Evolutionary conservation across 805 yeast genomes (phyloP).

Genomic region (Kluyveromyces nonfermentans): DNA sequence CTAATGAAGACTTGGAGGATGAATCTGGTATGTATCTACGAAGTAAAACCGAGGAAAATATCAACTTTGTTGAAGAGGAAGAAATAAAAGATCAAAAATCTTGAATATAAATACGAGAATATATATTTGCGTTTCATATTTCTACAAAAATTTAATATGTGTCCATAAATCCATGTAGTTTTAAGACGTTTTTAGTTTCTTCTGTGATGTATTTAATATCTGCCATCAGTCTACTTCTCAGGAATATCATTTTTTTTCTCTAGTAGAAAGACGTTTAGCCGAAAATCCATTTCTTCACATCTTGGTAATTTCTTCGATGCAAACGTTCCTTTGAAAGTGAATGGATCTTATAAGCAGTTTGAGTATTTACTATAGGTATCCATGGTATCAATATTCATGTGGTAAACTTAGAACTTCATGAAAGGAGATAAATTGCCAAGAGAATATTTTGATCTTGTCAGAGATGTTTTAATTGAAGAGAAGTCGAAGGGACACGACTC

Average conservation of each 20-base stretch:
- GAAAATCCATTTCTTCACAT: neutral
- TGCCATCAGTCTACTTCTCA: too few relatives aligned
- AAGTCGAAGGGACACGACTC: conserved; percentile 9
- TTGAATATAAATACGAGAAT: neutral
- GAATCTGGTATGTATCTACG: neutral
- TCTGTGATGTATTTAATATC: too few relatives aligned
- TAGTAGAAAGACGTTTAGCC: too few relatives aligned
- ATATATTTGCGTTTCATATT: neutral
- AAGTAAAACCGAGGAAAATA: neutral
- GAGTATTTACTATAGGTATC: too few relatives aligned
- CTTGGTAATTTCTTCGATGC: neutral
- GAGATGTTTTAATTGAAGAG: conserved; percentile 23
- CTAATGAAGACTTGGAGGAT: neutral
- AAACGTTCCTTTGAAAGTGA: neutral
- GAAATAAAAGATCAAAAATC: neutral
- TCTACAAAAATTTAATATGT: too few relatives aligned
- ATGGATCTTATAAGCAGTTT: too few relatives aligned
- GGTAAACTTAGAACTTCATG: too few relatives aligned
- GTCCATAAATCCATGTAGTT: too few relatives aligned
- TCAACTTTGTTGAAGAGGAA: neutral
- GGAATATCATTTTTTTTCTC: too few relatives aligned
- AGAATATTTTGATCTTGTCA: conserved; percentile 25
- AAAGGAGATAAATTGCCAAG: conserved; percentile 17
- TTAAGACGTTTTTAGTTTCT: too few relatives aligned
- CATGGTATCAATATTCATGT: too few relatives aligned